These are phyloP conservation scores for Coemansia furcata DNA, from an alignment of 192 early-diverging fungal genomes.

Conservation along the genomic window DNA sequence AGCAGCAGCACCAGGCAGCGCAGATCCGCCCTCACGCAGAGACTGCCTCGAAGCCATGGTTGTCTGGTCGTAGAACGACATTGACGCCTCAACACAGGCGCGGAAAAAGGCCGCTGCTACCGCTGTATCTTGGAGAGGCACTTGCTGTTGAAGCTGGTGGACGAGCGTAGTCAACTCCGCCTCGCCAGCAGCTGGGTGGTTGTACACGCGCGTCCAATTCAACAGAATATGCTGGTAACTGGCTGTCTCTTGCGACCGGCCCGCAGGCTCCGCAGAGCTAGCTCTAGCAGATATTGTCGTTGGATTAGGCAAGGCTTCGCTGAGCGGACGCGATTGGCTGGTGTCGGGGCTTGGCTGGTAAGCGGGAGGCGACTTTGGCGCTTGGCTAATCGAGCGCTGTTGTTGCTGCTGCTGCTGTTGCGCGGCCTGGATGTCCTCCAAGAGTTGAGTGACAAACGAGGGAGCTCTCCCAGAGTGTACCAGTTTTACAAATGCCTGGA, in stretches of 20 bases:
- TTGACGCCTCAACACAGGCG: slow-evolving; percentile 79
- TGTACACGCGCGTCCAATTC: slow-evolving; percentile 53
- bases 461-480: slow-evolving; percentile 62
- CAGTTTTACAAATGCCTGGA: slow-evolving; percentile 72
- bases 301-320: not conserved
- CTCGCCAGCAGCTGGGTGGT: slow-evolving; percentile 51
- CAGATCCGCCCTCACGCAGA: slow-evolving; percentile 6
- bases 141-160: slow-evolving; percentile 69
- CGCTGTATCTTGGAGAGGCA: slow-evolving; percentile 72
- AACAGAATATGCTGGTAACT: slow-evolving; percentile 51
- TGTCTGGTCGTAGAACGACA: slow-evolving; percentile 71
- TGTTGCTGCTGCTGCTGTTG: slow-evolving; percentile 24
- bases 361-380: not conserved
- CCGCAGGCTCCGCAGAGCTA: not conserved
- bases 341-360: not conserved
- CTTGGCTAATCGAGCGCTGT: not conserved
- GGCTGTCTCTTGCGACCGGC: slow-evolving; percentile 30
- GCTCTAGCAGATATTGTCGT: not conserved
- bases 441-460: slow-evolving; percentile 28
- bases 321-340: not conserved
- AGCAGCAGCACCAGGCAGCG: slow-evolving; percentile 13
- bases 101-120: slow-evolving; percentile 88
- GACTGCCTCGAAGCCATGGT: slow-evolving; percentile 25
- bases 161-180: slow-evolving; percentile 47
- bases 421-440: slow-evolving; percentile 31